Percentiles rank a stretch among this genome's conserved stretches.
These are phyloP conservation scores for Fragaria nilgerrensis DNA, from an alignment of 306 rosid species.

Conservation along the genomic window DNA sequence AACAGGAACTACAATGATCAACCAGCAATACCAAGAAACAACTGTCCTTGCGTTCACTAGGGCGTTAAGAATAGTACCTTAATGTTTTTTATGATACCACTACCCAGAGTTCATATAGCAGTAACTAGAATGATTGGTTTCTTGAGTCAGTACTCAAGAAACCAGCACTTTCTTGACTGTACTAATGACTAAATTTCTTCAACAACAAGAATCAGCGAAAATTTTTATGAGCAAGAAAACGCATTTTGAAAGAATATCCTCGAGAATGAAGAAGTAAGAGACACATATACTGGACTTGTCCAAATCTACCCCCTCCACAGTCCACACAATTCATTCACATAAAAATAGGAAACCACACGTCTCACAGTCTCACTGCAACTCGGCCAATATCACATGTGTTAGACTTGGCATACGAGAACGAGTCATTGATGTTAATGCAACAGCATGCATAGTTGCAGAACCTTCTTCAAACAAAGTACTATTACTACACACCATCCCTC, in stretches of 20 bases:
- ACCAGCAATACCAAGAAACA: slow-evolving; percentile 6
- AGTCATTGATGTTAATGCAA: neutral
- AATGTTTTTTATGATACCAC: neutral
- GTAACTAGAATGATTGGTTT: neutral
- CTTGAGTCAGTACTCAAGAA: no score
- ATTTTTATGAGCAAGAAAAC: neutral
- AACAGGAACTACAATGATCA: neutral
- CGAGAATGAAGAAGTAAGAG: neutral
- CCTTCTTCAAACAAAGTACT: neutral
- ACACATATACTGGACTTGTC: neutral
- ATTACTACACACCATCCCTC: neutral
- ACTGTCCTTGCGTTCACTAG: neutral
- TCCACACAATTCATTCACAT: neutral
- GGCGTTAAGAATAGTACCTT: neutral
- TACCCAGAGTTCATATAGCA: neutral
- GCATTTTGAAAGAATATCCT: neutral
- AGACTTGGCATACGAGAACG: neutral
- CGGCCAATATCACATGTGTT: neutral
- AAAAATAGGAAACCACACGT: no score
- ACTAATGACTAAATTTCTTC: neutral
- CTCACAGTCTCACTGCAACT: neutral
- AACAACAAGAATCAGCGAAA: neutral
- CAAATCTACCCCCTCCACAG: neutral
- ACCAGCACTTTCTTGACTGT: neutral
- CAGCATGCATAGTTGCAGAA: neutral